These are phyloP conservation scores for Jasminum sambac DNA, from an alignment of 257 asterid species.

Conservation along the genomic window DNA sequence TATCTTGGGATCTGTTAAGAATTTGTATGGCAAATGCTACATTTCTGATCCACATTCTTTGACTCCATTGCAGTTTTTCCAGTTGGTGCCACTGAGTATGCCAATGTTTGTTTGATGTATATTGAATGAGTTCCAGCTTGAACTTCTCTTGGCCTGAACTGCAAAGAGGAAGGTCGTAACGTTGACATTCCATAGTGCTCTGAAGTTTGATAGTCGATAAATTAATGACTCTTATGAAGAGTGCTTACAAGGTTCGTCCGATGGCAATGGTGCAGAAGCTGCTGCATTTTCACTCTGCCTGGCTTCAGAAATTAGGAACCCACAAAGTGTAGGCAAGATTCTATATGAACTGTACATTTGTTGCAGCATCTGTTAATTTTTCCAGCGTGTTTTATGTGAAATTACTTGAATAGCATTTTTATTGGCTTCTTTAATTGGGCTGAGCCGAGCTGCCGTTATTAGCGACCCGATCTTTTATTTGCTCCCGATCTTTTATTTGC, in stretches of 20 bases:
- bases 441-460: too few species aligned
- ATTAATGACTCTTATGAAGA: not conserved
- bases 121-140: not conserved
- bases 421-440: too few species aligned
- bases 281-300: not conserved
- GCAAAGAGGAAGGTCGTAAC: not conserved
- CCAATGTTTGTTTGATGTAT: not conserved
- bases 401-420: too few species aligned
- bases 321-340: not conserved
- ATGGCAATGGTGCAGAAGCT: not conserved
- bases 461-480: too few species aligned
- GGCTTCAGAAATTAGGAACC: too few species aligned
- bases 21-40: not conserved
- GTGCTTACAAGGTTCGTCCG: not conserved
- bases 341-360: too few species aligned
- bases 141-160: not conserved
- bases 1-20: not conserved
- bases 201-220: not conserved
- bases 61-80: not conserved
- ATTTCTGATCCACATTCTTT: not conserved
- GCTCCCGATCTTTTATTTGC: too few species aligned
- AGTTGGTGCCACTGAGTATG: not conserved
- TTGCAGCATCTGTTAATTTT: too few species aligned
- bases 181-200: not conserved
- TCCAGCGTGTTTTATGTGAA: too few species aligned